These are phyloP conservation scores for Solanum tarapatanum DNA, from an alignment of 257 asterid genomes.

Conservation along the genomic window DNA sequence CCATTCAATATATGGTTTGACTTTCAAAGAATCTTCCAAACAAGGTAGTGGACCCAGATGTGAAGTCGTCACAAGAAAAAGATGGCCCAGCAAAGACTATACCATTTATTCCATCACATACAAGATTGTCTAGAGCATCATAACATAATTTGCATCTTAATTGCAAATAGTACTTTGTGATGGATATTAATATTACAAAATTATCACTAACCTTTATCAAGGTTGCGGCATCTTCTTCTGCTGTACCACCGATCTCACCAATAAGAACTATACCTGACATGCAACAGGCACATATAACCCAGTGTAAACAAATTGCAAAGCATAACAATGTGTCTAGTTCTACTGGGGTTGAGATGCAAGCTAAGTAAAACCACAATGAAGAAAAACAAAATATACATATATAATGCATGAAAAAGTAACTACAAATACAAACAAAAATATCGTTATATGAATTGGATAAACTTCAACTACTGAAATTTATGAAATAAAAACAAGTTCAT, in stretches of 20 bases:
- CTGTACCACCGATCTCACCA: slow-evolving; percentile 99
- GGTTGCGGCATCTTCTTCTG: slow-evolving; percentile 97
- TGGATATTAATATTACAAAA: background rate
- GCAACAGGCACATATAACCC: slow-evolving; percentile 1
- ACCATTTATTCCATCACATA: background rate
- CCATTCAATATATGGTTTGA: background rate
- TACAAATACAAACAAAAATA: background rate
- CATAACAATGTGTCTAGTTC: background rate
- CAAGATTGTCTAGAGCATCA: background rate
- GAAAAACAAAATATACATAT: background rate
- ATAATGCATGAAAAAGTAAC: background rate
- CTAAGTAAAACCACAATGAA: background rate
- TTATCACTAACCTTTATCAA: slow-evolving; percentile 60
- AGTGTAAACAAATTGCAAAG: background rate
- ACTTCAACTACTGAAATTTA: background rate
- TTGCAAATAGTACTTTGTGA: background rate
- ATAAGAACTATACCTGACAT: slow-evolving; percentile 76
- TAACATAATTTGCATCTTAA: background rate
- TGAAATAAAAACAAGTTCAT: background rate
- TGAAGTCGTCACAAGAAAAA: background rate
- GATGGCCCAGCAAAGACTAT: background rate
- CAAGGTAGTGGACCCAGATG: background rate
- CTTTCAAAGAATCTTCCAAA: background rate
- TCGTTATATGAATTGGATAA: background rate
- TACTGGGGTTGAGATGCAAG: background rate